These are phyloP conservation scores for Brachypodium distachyon DNA, from an alignment of 202 grass and related monocot genomes.

Conservation along the genomic window DNA sequence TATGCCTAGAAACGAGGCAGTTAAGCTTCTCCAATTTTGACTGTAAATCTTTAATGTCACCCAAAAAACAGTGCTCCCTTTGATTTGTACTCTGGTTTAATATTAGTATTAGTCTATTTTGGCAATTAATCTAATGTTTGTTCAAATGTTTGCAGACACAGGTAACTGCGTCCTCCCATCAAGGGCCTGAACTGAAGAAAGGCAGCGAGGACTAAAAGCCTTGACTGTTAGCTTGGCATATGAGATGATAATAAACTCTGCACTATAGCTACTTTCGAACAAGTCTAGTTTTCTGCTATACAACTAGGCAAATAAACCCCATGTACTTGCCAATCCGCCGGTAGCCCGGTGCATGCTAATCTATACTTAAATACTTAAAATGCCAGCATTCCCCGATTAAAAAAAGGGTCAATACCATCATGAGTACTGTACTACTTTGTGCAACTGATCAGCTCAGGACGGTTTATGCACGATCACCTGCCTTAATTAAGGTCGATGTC, in stretches of 20 bases:
- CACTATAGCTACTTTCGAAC: background rate
- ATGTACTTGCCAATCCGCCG: background rate
- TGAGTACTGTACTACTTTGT: too few relatives aligned
- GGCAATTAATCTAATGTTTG: too few relatives aligned
- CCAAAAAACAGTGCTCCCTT: background rate
- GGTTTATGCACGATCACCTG: too few relatives aligned
- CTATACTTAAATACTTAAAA: too few relatives aligned
- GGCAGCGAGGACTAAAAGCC: background rate
- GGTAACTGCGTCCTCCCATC: conserved; percentile 51
- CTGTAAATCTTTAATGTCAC: background rate
- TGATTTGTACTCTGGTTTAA: background rate
- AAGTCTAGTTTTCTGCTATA: background rate
- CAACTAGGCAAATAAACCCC: background rate
- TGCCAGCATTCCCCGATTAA: too few relatives aligned
- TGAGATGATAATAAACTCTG: background rate
- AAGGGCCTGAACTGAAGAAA: conserved; percentile 13
- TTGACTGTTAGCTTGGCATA: background rate
- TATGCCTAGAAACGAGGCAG: too few relatives aligned
- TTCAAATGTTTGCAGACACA: conserved; percentile 24
- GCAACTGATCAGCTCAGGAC: too few relatives aligned
- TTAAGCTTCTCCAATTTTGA: too few relatives aligned
- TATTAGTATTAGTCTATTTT: background rate
- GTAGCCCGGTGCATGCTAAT: background rate
- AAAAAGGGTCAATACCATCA: too few relatives aligned
- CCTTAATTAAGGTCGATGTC: too few relatives aligned